Evolutionary conservation across 2,329 filamentous ascomycete genomes (phyloP).

Genomic region (Aaosphaeria pasadenensis): DNA sequence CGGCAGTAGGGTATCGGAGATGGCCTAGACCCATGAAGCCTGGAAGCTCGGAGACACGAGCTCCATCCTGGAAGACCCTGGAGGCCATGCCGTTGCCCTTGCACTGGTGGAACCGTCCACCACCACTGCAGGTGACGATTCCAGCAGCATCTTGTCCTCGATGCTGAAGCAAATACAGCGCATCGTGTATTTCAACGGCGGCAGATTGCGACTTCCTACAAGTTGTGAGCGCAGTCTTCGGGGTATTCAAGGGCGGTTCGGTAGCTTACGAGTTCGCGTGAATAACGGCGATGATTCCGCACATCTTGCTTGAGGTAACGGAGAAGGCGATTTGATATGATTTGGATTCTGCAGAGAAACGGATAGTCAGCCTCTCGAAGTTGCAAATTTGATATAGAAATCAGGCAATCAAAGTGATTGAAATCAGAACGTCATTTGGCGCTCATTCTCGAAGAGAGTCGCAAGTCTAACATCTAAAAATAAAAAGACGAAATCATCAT

Average conservation of each 20-base stretch:
- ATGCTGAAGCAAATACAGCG: constrained; percentile 44
- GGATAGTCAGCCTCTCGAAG: no score
- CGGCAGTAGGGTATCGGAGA: constrained; percentile 84
- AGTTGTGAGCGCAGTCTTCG: constrained; percentile 6
- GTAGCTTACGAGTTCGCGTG: constrained; percentile 39
- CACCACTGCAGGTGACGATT: constrained; percentile 70
- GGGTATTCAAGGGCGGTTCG: constrained; percentile 1
- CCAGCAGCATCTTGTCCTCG: constrained; percentile 86
- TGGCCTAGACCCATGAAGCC: constrained; percentile 87
- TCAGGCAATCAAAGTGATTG: constrained; percentile 1
- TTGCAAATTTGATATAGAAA: no score
- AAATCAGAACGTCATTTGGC: constrained; percentile 35
- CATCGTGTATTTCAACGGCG: constrained; percentile 46
- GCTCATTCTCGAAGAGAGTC: constrained; percentile 30
- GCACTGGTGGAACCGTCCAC: constrained; percentile 81
- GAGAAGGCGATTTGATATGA: constrained; percentile 8
- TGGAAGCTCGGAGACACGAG: constrained; percentile 68
- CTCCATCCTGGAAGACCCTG: constrained; percentile 80
- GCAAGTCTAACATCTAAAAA: constrained; percentile 41
- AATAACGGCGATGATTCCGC: constrained; percentile 51
- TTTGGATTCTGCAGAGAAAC: no score
- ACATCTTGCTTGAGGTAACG: constrained; percentile 39
- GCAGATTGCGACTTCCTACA: constrained; percentile 31
- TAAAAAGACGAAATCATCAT: constrained; percentile 36
- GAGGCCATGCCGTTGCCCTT: constrained; percentile 88